Evolutionary conservation across 2,329 filamentous ascomycete species (phyloP).

Genomic region (Calonectria ilicicola): DNA sequence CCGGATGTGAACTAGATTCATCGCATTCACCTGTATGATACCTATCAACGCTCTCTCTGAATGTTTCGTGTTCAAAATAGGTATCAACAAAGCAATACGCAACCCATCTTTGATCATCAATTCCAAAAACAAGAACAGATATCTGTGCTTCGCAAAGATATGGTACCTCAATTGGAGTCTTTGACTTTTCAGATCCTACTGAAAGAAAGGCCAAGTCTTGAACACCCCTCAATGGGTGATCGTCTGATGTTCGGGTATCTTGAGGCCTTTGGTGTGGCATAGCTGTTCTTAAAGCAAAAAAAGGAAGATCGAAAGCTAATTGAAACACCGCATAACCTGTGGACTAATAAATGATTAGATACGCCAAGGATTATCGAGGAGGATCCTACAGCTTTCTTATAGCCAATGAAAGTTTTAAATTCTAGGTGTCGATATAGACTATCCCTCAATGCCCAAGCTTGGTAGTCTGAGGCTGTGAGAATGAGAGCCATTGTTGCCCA

Average conservation of each 20-base stretch:
- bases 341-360: background rate
- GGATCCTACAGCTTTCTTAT: background rate
- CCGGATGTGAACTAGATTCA: background rate
- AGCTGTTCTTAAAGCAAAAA: background rate
- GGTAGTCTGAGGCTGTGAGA: background rate
- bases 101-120: background rate
- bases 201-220: background rate
- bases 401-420: background rate
- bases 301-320: constrained; percentile 1
- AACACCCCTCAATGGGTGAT: background rate
- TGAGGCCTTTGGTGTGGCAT: background rate
- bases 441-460: background rate
- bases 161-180: background rate
- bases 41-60: background rate
- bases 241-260: background rate
- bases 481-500: constrained; percentile 10
- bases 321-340: background rate
- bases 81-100: constrained; percentile 25
- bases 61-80: background rate
- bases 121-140: background rate
- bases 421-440: background rate
- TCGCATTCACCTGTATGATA: background rate
- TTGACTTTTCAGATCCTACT: too few relatives aligned
- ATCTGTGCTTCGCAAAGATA: constrained; percentile 23
- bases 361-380: background rate